These are phyloP conservation scores for Metarhizium humberi DNA, from an alignment of 2,329 filamentous ascomycete genomes.

Conservation along the genomic window DNA sequence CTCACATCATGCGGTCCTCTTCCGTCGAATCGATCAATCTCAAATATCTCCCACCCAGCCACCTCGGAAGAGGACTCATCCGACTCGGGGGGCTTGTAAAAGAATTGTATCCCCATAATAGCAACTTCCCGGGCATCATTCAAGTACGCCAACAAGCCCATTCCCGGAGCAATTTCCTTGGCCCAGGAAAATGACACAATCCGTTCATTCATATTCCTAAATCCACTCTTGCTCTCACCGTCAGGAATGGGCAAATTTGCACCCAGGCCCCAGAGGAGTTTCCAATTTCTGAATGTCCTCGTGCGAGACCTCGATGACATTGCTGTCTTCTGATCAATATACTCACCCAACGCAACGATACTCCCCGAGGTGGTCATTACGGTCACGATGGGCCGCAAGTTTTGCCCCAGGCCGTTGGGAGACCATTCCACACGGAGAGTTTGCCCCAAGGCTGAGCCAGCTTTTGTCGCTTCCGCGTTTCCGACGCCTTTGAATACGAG, in stretches of 20 bases:
- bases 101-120: conserved; percentile 39
- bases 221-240: conserved; percentile 19
- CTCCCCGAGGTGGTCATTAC: conserved; percentile 41
- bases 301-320: conserved; percentile 22
- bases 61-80: conserved; percentile 16
- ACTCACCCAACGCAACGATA: conserved; percentile 43
- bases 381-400: conserved; percentile 40
- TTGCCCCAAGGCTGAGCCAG: conserved; percentile 43
- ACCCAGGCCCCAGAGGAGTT: conserved; percentile 47
- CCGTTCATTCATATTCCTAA: conserved; percentile 31
- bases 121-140: conserved; percentile 42
- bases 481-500: conserved; percentile 34
- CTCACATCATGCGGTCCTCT: conserved; percentile 32
- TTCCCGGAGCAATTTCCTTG: conserved; percentile 28
- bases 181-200: conserved; percentile 47
- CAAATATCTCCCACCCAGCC: conserved; percentile 38
- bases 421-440: conserved; percentile 47
- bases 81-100: conserved; percentile 12
- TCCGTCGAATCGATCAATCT: conserved; percentile 39
- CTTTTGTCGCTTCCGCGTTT: conserved; percentile 33
- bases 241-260: conserved; percentile 40
- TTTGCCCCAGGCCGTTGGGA: conserved; percentile 46
- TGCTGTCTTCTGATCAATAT: conserved; percentile 19
- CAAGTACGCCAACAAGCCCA: conserved; percentile 39
- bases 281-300: conserved; percentile 39